Evolutionary conservation across 2,329 filamentous ascomycete species (phyloP).

Genomic region (Lachnellula hyalina): DNA sequence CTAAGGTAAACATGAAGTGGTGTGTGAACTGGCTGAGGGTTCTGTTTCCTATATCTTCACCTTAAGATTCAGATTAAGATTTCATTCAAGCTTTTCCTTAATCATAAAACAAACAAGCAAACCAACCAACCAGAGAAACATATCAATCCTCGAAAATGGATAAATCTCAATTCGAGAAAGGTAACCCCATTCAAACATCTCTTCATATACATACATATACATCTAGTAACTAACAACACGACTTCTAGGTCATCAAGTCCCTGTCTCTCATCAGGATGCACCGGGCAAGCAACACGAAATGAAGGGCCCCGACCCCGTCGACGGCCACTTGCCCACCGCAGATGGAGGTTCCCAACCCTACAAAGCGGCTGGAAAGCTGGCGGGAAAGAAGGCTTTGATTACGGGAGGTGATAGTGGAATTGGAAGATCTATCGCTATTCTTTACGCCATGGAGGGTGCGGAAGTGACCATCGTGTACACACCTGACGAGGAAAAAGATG

Average conservation of each 20-base stretch:
- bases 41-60: constrained; percentile 13
- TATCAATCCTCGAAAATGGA: not conserved
- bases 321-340: constrained; percentile 60
- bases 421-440: constrained; percentile 66
- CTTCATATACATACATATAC: not conserved
- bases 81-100: not conserved
- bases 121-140: not conserved
- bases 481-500: constrained; percentile 70
- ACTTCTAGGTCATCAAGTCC: constrained; percentile 41
- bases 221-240: not conserved
- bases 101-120: not conserved
- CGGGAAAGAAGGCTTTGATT: constrained; percentile 71
- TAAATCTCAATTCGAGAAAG: constrained; percentile 31
- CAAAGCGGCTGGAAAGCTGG: constrained; percentile 69
- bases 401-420: constrained; percentile 79
- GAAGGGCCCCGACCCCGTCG: constrained; percentile 50
- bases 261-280: constrained; percentile 48
- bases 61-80: not conserved
- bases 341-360: constrained; percentile 66
- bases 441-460: constrained; percentile 78
- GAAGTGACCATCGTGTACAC: constrained; percentile 69
- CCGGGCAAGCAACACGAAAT: constrained; percentile 49
- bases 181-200: constrained; percentile 15
- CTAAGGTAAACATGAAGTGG: constrained; percentile 17
- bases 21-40: constrained; percentile 25